Evolutionary conservation across 495 filamentous ascomycete genomes (phyloP), one percentile per base, ranked within the genome.

Genomic region (Thermothielavioides terrestris): DNA sequence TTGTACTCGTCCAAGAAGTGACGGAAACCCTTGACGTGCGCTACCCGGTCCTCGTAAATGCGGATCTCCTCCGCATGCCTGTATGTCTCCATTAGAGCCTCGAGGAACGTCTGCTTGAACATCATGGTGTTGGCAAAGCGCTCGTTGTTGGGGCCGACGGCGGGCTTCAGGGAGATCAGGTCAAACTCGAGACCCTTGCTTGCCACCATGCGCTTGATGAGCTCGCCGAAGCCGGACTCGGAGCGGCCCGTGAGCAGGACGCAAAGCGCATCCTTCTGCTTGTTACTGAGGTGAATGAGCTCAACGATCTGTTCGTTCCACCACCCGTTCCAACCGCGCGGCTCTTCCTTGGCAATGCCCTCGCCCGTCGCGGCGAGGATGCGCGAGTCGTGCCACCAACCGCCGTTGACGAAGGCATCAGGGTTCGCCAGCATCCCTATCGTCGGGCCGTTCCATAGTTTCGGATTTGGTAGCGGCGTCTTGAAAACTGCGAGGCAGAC

Each of bases 221-320:
- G 73, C 0, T 84, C 76, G 22, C 80, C 72, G 59, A 95, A 99
- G 20, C 76, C 80, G 15, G 68, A 69, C 64, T 94, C 88, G 18
- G 79, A 75, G 11, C 92, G 79, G n/a, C 92, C 92, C 10, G 92
- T 99, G 30, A 99, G 72, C 2, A 99, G 78, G 23, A 99, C 80
- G 25, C 78, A 86, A 28, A 99, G 72, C 6, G 85, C 85, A 68
- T 95, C 89, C 50, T 87, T 84, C 60, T 97, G 91, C 60, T 87
- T 65, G 76, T 88, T 87, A 59, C 83, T 90, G 42, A 96, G 74
- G 61, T 74, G 64, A 2, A 95, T 86, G 25, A 99, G 73, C 54
- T 86, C 76, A 36, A 92, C 84, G 58, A 99, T 86, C 57, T 84
- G 77, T 59, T 99, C 89, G 57, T 96, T 97, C 94, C 94, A 99